These are phyloP conservation scores for Neurospora sp. DNA, from an alignment of 495 filamentous ascomycete genomes.

Conservation along the genomic window DNA sequence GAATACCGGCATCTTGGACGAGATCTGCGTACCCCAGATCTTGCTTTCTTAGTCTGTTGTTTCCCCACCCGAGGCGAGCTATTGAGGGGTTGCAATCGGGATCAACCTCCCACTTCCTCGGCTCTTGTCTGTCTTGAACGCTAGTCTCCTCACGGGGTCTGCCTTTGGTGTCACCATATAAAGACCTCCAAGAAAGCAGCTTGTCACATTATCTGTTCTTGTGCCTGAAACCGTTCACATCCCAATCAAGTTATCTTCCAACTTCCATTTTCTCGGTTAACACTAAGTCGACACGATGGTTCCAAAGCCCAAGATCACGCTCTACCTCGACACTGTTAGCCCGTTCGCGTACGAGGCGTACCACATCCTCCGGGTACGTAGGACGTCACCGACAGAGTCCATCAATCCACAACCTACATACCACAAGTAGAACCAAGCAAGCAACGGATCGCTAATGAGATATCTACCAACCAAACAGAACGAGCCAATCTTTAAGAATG, in stretches of 20 bases:
- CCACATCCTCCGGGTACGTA: slow-evolving; percentile 47
- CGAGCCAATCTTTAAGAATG: slow-evolving; percentile 48
- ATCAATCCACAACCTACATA: neutral
- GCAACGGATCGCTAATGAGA: neutral
- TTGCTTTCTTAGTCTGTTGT: neutral
- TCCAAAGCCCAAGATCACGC: slow-evolving; percentile 44
- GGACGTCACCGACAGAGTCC: neutral
- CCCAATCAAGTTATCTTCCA: neutral
- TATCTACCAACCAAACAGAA: slow-evolving; percentile 31
- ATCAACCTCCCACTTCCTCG: neutral
- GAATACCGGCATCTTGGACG: neutral
- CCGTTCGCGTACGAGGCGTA: slow-evolving; percentile 65
- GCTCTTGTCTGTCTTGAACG: neutral
- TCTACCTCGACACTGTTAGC: slow-evolving; percentile 60
- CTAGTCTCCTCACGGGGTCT: neutral
- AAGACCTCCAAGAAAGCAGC: neutral
- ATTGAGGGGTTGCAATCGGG: neutral
- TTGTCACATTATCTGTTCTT: neutral
- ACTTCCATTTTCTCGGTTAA: neutral
- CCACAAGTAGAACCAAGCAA: neutral
- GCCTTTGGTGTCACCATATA: neutral
- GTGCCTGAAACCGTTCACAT: neutral
- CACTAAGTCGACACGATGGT: neutral
- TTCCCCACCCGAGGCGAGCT: neutral
- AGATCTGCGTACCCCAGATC: neutral